These are phyloP conservation scores for Ophiostoma sp. DNA, from an alignment of 2,329 filamentous ascomycete genomes.

Conservation along the genomic window DNA sequence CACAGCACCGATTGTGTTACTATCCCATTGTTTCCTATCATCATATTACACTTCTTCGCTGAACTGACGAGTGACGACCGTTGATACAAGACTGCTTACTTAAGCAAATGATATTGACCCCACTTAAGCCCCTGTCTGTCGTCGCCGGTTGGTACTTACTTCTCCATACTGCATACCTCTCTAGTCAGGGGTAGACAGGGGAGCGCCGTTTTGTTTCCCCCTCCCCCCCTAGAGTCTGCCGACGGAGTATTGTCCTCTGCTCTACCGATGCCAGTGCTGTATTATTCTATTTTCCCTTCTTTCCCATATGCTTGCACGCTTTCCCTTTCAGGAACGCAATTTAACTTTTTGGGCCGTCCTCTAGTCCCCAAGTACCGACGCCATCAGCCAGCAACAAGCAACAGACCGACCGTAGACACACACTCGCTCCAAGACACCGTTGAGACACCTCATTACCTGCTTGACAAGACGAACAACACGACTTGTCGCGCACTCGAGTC, in stretches of 20 bases:
- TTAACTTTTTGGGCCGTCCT: slow-evolving; percentile 7
- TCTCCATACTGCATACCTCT: slow-evolving; percentile 2
- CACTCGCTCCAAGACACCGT: background rate
- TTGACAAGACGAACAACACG: background rate
- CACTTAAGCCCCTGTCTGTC: slow-evolving; percentile 1
- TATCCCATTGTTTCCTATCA: too few relatives aligned
- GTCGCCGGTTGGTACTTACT: background rate
- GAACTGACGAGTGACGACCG: too few relatives aligned
- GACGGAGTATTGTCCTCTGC: background rate
- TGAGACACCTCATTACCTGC: slow-evolving; percentile 1
- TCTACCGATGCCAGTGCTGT: slow-evolving; percentile 1
- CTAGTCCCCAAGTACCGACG: background rate
- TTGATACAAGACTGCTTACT: background rate
- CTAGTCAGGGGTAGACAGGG: slow-evolving; percentile 15
- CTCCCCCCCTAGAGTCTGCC: background rate
- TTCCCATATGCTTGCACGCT: background rate
- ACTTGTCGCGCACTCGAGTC: too few relatives aligned
- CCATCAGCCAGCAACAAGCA: background rate
- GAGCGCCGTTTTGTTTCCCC: background rate
- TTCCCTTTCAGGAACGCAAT: slow-evolving; percentile 10
- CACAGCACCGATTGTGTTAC: too few relatives aligned
- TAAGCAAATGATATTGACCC: background rate
- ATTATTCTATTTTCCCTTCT: background rate
- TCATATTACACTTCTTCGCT: too few relatives aligned
- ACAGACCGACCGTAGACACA: background rate